A percentile compares a stretch with the other conserved stretches of the same genome.
phyloP scores from a whole-genome alignment of 2,329 filamentous ascomycete genomes.

The Nannizzia gypsea region DNA sequence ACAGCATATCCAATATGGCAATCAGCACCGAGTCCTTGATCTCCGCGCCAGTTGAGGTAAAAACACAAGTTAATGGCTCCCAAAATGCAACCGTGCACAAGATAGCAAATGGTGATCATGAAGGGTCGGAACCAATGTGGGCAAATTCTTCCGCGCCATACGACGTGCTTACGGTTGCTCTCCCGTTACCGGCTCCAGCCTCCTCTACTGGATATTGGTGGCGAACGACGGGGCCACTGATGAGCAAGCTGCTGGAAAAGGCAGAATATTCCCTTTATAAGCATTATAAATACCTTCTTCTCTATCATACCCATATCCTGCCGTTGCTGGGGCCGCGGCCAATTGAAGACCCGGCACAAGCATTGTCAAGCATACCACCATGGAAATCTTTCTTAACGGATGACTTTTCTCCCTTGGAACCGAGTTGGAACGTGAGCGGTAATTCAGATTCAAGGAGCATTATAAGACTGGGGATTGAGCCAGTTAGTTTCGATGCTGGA shows the following conservation, averaged over 20 bases:
- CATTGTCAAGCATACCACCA: background rate
- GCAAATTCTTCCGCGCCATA: background rate
- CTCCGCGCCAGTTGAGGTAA: background rate
- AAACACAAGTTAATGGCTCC: background rate
- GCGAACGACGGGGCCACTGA: background rate
- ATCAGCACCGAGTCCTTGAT: background rate
- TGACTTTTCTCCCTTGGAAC: slow-evolving; percentile 4
- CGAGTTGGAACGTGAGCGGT: slow-evolving; percentile 1
- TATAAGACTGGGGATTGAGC: slow-evolving; percentile 2
- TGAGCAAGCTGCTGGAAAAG: background rate
- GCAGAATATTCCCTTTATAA: slow-evolving; percentile 5
- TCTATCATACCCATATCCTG: slow-evolving; percentile 3
- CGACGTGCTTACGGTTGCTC: background rate
- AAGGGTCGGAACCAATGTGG: background rate
- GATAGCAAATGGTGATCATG: background rate
- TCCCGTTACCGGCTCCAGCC: background rate
- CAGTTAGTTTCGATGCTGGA: background rate
- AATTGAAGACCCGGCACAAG: background rate
- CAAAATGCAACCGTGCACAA: background rate
- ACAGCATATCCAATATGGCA: background rate
- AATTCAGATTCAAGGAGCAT: background rate
- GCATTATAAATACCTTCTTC: slow-evolving; percentile 3
- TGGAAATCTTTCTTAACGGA: slow-evolving; percentile 4
- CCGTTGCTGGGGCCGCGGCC: slow-evolving; percentile 1
- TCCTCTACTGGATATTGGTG: background rate